phyloP scores from a whole-genome alignment of 306 rosid species.

The Corylus heterophylla region DNA sequence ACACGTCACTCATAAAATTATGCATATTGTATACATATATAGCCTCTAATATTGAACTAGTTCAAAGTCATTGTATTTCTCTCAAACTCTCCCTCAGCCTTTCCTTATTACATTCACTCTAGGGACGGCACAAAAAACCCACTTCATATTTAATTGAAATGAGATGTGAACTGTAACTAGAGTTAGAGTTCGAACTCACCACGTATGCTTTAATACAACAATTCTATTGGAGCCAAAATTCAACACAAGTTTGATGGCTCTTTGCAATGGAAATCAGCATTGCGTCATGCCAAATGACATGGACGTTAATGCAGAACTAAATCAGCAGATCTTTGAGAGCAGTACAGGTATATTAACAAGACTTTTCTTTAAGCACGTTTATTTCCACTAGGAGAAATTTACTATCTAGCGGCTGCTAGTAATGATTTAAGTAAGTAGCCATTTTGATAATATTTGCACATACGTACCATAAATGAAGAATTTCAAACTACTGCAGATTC shows the following conservation, averaged over 20 bases:
- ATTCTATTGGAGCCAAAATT: neutral
- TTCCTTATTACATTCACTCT: too few species aligned
- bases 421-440: conserved; percentile 21
- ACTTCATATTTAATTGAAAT: too few species aligned
- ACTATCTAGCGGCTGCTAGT: conserved; percentile 9
- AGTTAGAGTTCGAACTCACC: too few species aligned
- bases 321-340: neutral
- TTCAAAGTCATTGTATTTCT: too few species aligned
- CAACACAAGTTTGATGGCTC: neutral
- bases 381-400: neutral
- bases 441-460: neutral
- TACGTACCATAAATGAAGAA: conserved; percentile 8
- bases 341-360: neutral
- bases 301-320: neutral
- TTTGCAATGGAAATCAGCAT: neutral
- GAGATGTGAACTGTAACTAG: too few species aligned
- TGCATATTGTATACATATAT: too few species aligned
- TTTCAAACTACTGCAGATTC: neutral
- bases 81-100: too few species aligned
- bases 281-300: neutral
- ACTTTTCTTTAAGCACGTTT: neutral
- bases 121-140: too few species aligned
- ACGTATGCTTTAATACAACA: neutral
- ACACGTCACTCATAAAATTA: too few species aligned
- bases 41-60: too few species aligned